Evolutionary conservation across 169 alveolate genomes (phyloP).

Genomic region (Babesia caballi): DNA sequence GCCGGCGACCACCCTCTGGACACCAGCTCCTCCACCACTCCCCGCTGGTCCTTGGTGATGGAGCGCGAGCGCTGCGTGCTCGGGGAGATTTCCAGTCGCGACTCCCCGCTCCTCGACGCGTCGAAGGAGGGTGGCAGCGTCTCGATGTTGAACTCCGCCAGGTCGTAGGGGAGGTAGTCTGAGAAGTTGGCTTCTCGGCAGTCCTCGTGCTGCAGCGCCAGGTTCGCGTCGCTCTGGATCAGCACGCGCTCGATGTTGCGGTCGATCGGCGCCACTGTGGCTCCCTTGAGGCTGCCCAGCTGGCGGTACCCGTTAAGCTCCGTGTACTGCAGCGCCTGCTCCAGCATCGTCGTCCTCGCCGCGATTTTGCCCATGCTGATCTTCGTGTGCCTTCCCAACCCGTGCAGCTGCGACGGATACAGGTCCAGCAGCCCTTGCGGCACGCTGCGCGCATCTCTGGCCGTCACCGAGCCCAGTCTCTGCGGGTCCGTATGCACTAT

Average conservation of each 20-base stretch:
- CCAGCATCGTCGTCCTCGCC: constrained; percentile 31
- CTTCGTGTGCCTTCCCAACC: neutral
- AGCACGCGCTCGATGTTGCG: constrained; percentile 48
- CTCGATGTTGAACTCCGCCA: constrained; percentile 5
- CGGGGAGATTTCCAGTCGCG: neutral
- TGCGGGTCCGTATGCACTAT: too few species aligned
- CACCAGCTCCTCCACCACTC: constrained; percentile 55
- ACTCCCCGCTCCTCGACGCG: neutral
- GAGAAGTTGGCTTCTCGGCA: constrained; percentile 57
- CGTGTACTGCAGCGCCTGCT: constrained; percentile 41
- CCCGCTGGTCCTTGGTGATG: neutral
- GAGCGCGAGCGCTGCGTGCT: neutral
- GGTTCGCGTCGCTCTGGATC: constrained; percentile 57
- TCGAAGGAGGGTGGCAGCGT: neutral
- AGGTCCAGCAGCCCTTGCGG: too few species aligned
- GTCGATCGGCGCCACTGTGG: neutral
- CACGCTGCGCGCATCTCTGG: too few species aligned
- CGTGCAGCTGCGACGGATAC: too few species aligned
- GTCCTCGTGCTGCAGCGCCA: constrained; percentile 56
- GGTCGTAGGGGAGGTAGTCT: constrained; percentile 46
- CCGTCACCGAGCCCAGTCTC: too few species aligned
- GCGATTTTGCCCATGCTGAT: neutral
- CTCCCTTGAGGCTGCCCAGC: neutral
- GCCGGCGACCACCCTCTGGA: constrained; percentile 68
- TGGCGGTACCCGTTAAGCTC: constrained; percentile 25